Percentiles rank a stretch among this genome's conserved stretches.
phyloP scores from a whole-genome alignment of 192 early-diverging fungal species.

The Coemansia reversa region DNA sequence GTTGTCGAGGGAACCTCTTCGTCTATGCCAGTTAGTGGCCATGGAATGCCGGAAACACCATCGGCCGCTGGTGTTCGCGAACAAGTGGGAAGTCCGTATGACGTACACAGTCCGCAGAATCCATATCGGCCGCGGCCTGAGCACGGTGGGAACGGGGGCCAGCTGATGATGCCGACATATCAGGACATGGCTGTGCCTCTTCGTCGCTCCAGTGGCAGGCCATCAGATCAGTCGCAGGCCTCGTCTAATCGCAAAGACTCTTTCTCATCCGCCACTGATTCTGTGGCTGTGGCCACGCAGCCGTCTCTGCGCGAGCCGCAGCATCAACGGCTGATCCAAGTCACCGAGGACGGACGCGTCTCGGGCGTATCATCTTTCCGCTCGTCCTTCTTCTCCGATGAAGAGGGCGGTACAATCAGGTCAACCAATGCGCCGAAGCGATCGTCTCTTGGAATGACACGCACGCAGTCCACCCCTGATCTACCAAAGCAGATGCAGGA shows the following conservation, averaged over 20 bases:
- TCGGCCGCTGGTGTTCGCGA: neutral
- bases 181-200: conserved; percentile 45
- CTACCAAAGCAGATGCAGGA: conserved; percentile 16
- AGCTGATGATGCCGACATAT: conserved; percentile 46
- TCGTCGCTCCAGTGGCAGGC: conserved; percentile 28
- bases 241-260: neutral
- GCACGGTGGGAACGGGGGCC: conserved; percentile 24
- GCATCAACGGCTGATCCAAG: conserved; percentile 18
- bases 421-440: neutral
- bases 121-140: conserved; percentile 52
- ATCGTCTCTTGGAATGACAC: conserved; percentile 12
- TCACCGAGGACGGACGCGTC: conserved; percentile 13
- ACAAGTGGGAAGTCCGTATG: conserved; percentile 34
- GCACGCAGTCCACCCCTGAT: conserved; percentile 38
- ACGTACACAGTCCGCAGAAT: conserved; percentile 43
- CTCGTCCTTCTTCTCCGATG: conserved; percentile 51
- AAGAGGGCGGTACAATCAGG: conserved; percentile 18
- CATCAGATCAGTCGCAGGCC: conserved; percentile 2
- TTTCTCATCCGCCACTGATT: conserved; percentile 7
- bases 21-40: neutral
- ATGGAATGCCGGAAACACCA: conserved; percentile 24
- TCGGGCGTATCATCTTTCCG: conserved; percentile 44
- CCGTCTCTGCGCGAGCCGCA: conserved; percentile 3
- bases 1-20: neutral
- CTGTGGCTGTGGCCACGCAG: conserved; percentile 1